Percentiles rank a stretch among this genome's conserved stretches.
Conservation (phyloP, 352 stramenopile species). For the Elongisporangium anandrum region DNA sequence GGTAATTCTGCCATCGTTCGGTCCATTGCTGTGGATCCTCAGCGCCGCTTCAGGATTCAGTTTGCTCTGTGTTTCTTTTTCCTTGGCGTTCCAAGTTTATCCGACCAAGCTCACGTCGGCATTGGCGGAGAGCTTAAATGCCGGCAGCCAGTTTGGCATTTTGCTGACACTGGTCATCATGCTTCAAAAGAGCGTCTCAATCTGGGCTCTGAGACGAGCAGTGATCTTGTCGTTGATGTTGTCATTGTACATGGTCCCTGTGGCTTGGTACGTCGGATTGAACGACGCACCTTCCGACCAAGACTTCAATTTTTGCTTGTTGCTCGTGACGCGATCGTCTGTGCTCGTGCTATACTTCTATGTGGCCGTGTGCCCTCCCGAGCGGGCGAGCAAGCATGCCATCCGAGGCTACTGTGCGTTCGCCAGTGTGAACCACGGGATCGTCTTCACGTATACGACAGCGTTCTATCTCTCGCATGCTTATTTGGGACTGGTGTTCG, state of each 20-base stretch:
- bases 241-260: conserved; percentile 1
- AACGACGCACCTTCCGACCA: not conserved
- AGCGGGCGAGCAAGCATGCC: not conserved
- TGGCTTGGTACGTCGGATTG: not conserved
- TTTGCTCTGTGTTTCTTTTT: conserved; percentile 26
- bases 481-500: conserved; percentile 19
- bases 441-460: conserved; percentile 32
- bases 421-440: conserved; percentile 22
- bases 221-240: conserved; percentile 7
- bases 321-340: not conserved
- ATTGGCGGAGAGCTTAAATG: conserved; percentile 12
- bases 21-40: conserved; percentile 43
- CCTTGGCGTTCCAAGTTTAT: conserved; percentile 20
- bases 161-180: conserved; percentile 12
- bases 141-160: conserved; percentile 11
- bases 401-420: not conserved
- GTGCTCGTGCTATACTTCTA: not conserved
- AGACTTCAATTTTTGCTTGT: not conserved
- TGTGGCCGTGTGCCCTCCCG: not conserved
- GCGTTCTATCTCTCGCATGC: conserved; percentile 23
- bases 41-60: conserved; percentile 17
- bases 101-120: conserved; percentile 12
- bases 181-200: conserved; percentile 18
- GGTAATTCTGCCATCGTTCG: conserved; percentile 41
- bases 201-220: conserved; percentile 11